Conservation (phyloP, 306 rosid species). For the Morella rubra region DNA sequence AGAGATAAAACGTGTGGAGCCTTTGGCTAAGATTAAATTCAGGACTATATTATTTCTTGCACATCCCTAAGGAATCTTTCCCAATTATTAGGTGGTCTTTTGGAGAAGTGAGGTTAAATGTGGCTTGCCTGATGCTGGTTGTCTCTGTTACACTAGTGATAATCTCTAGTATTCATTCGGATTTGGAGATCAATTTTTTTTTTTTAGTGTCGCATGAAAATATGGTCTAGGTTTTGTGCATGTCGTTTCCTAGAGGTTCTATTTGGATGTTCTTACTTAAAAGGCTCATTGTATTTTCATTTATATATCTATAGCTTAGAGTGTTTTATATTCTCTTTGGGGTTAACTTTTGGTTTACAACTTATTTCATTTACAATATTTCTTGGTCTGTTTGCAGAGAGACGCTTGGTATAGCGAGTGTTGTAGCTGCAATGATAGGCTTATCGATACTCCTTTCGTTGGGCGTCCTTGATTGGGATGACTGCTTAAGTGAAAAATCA, state of each 20-base stretch:
- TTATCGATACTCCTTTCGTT: constrained; percentile 71
- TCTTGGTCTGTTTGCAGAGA: constrained; percentile 56
- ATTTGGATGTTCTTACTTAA: not conserved
- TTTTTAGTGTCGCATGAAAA: not conserved
- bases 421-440: constrained; percentile 92
- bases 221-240: constrained; percentile 8
- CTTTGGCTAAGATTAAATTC: not conserved
- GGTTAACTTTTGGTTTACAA: not conserved
- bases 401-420: constrained; percentile 66
- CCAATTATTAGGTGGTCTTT: not conserved
- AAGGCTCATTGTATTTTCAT: constrained; percentile 2
- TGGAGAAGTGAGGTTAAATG: no score
- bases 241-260: not conserved
- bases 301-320: constrained; percentile 13
- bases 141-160: not conserved
- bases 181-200: not conserved
- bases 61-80: no score
- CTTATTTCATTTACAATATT: constrained; percentile 1
- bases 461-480: constrained; percentile 94
- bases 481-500: constrained; percentile 81
- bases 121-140: not conserved
- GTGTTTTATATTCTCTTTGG: constrained; percentile 10
- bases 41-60: not conserved
- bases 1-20: not conserved
- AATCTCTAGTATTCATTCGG: not conserved